These are phyloP conservation scores for Ophiostoma piceae DNA, from an alignment of 2,329 filamentous ascomycete species.

Conservation along the genomic window DNA sequence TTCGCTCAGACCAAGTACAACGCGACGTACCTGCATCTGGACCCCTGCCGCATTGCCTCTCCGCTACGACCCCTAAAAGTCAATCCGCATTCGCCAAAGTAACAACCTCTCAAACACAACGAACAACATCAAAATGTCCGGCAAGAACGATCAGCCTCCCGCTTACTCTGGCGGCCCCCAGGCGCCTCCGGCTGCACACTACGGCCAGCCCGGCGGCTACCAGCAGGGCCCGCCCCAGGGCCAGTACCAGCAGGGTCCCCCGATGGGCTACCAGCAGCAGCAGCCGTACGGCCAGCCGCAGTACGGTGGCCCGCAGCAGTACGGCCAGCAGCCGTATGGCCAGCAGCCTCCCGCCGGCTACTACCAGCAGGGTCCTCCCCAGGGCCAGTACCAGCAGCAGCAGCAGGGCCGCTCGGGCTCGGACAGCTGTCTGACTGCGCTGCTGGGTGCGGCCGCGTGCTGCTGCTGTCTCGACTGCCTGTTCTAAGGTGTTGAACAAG, in stretches of 20 bases:
- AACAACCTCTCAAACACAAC: neutral
- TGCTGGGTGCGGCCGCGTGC: conserved; percentile 50
- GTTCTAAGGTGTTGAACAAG: conserved; percentile 38
- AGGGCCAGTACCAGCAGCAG: conserved; percentile 32
- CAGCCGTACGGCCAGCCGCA: conserved; percentile 34
- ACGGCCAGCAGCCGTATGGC: conserved; percentile 36
- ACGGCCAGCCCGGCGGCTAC: conserved; percentile 26
- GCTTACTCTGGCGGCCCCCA: conserved; percentile 40
- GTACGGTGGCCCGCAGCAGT: conserved; percentile 33
- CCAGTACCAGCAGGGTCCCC: conserved; percentile 38
- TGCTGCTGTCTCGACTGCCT: conserved; percentile 55
- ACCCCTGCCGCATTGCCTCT: neutral
- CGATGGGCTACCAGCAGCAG: conserved; percentile 44
- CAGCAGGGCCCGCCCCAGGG: neutral
- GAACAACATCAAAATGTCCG: conserved; percentile 36
- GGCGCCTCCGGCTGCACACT: conserved; percentile 29
- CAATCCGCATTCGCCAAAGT: neutral
- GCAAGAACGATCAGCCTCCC: conserved; percentile 43
- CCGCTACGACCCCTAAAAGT: neutral
- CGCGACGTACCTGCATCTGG: neutral
- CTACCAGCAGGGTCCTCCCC: conserved; percentile 34
- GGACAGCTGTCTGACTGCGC: conserved; percentile 39
- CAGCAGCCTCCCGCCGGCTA: conserved; percentile 30
- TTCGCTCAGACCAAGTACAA: neutral
- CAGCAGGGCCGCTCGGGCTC: conserved; percentile 28